These are phyloP conservation scores for Porogramme epimiltina DNA, from an alignment of 1,284 basidiomycete species.

Conservation along the genomic window DNA sequence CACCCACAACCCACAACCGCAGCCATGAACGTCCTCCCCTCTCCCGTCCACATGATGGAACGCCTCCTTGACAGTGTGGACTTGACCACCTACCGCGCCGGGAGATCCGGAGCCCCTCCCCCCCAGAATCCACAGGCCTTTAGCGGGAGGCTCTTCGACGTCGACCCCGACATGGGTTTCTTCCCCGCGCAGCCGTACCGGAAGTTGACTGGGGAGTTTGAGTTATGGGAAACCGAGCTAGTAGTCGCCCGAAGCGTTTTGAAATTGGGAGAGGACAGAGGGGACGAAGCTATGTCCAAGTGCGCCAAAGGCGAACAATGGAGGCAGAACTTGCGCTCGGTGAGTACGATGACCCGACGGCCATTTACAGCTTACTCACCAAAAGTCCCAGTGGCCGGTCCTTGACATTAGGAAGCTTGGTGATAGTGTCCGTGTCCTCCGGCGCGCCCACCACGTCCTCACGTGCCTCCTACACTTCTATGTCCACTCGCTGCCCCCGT, in stretches of 20 bases:
- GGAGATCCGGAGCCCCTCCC: conserved; percentile 13
- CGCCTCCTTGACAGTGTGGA: conserved; percentile 23
- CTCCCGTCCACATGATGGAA: conserved; percentile 35
- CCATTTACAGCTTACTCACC: conserved; percentile 5
- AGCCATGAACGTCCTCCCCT: conserved; percentile 36
- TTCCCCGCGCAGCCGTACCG: conserved; percentile 75
- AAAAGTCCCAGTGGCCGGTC: conserved; percentile 60
- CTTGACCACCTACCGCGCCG: conserved; percentile 18
- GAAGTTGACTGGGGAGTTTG: conserved; percentile 56
- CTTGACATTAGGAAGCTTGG: conserved; percentile 58
- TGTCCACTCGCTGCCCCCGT: conserved; percentile 73
- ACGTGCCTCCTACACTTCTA: conserved; percentile 91
- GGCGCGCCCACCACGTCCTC: conserved; percentile 88
- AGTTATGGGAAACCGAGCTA: conserved; percentile 76
- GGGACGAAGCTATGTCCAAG: conserved; percentile 49
- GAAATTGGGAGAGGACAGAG: conserved; percentile 61
- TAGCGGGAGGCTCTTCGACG: conserved; percentile 32
- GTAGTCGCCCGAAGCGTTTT: conserved; percentile 57
- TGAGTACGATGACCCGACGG: conserved; percentile 44
- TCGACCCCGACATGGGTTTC: conserved; percentile 73
- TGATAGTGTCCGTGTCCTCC: conserved; percentile 58
- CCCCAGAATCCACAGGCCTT: conserved; percentile 16
- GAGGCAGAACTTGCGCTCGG: conserved; percentile 65
- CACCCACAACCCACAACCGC: conserved; percentile 4
- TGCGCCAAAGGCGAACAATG: conserved; percentile 61